Percentiles rank a stretch among this genome's conserved stretches.
Evolutionary conservation across 2,329 filamentous ascomycete genomes (phyloP).

Genomic region (Zasmidium angulare): DNA sequence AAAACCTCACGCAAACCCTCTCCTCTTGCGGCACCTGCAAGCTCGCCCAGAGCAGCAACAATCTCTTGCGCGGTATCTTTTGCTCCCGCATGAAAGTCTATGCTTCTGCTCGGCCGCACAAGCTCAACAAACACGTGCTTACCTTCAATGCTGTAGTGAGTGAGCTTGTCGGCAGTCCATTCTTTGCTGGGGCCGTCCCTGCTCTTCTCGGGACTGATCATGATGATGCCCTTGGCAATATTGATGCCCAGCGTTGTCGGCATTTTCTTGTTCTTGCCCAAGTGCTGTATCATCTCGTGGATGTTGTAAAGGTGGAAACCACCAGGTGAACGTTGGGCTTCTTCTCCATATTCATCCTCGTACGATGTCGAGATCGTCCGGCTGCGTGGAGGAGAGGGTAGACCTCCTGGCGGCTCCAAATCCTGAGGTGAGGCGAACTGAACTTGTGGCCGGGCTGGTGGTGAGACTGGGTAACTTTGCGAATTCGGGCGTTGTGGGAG

Average conservation of each 20-base stretch:
- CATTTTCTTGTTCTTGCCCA: conserved; percentile 98
- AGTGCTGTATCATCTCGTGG: conserved; percentile 94
- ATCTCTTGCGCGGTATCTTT: conserved; percentile 98
- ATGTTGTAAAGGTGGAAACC: conserved; percentile 96
- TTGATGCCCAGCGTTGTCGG: conserved; percentile 96
- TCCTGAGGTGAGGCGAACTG: conserved; percentile 40
- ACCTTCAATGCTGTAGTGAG: conserved; percentile 96
- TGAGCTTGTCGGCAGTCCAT: conserved; percentile 92
- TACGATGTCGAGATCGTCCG: conserved; percentile 41
- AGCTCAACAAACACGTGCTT: conserved; percentile 97
- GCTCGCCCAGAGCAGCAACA: conserved; percentile 79
- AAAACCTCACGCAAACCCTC: conserved; percentile 83
- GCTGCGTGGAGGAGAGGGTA: conserved; percentile 58
- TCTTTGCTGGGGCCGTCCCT: conserved; percentile 83
- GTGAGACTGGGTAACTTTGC: conserved; percentile 41
- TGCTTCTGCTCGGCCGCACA: conserved; percentile 85
- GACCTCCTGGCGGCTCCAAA: conserved; percentile 42
- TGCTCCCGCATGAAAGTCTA: conserved; percentile 94
- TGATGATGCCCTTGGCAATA: conserved; percentile 79
- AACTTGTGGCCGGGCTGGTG: conserved; percentile 42
- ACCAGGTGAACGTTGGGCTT: conserved; percentile 58
- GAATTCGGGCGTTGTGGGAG: conserved; percentile 65
- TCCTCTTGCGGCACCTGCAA: conserved; percentile 82
- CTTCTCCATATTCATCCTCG: conserved; percentile 46
- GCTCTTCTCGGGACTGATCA: conserved; percentile 83